Base-by-base conservation (phyloP, 345 rosid species). In the Eucalyptus globulus region DNA sequence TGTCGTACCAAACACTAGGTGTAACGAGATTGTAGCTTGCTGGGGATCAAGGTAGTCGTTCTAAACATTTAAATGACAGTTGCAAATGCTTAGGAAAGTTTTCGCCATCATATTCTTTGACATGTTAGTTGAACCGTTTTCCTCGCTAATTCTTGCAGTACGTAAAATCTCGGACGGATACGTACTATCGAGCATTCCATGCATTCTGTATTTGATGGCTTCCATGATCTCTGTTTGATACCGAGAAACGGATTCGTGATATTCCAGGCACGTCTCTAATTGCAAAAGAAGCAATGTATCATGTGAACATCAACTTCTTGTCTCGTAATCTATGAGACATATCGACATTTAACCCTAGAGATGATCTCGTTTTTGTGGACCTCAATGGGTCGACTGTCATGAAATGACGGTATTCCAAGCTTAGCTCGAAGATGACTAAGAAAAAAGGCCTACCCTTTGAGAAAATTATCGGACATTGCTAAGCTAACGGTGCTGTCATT, bases 1-100 rank as follows among this genome's bases (percentile, higher is more conserved):
- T 93, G 95, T 88, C 72, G 86, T n/a, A 90, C 90, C 45, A 15
- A 91, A n/a, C 90, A 85, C 88, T n/a, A 90, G 29, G 67, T 4
- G 45, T 40, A 37, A 76, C 27, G 83, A 76, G 40, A 69, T 34
- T 44, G 37, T 72, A 44, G 88, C 86, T 86, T 49, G 76, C 58
- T 53, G 86, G 51, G 24, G 37, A 26, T 86, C 53, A 14, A 11
- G 81, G 50, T 58, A 15, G 85, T 50, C 15, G 47, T 49, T 85
- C 65, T 16, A 53, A 34, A 86, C 62, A 86, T 40, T 86, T 86
- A 6, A 76, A 40, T 76, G 83, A 44, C 24, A 76, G 29, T 40
- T 21, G 45, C 47, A 76, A 76, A 21, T 40, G 47, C 83, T 37
- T 76, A 76, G 27, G 47, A 76, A 76, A 40, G 83, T 40, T 76